These are phyloP conservation scores for Rhizophagus prolifer DNA, from an alignment of 192 early-diverging fungal species.

Conservation along the genomic window DNA sequence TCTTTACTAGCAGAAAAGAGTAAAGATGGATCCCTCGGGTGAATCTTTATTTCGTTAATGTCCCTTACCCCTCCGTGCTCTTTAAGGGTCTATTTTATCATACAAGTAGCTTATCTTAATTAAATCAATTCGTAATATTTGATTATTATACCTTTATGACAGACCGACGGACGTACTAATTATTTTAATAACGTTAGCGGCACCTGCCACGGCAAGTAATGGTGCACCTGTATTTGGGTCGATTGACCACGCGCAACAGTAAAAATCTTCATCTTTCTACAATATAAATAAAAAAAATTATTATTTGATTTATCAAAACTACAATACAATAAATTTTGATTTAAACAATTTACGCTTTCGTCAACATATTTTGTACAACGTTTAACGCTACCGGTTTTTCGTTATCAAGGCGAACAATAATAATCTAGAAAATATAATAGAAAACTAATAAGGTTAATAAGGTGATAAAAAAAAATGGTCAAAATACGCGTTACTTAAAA, in stretches of 20 bases:
- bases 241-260: constrained; percentile 19
- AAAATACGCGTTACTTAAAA: background rate
- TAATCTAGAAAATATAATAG: background rate
- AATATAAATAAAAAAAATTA: background rate
- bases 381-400: background rate
- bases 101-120: background rate
- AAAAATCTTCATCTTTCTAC: constrained; percentile 22
- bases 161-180: background rate
- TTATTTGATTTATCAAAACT: background rate
- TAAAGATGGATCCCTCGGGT: background rate
- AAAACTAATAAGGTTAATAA: background rate
- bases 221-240: constrained; percentile 13
- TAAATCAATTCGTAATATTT: background rate
- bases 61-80: constrained; percentile 29
- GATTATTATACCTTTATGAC: background rate
- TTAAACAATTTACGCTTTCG: constrained; percentile 16
- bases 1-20: constrained; percentile 27
- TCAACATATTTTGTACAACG: constrained; percentile 16
- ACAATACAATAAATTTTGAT: no score
- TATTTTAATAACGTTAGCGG: constrained; percentile 13
- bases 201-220: constrained; percentile 12
- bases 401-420: background rate
- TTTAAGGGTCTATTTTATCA: background rate
- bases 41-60: constrained; percentile 26
- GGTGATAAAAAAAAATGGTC: no score